Conservation (phyloP, 1,139 yeast species). For the Protomyces lactucae-debilis region DNA sequence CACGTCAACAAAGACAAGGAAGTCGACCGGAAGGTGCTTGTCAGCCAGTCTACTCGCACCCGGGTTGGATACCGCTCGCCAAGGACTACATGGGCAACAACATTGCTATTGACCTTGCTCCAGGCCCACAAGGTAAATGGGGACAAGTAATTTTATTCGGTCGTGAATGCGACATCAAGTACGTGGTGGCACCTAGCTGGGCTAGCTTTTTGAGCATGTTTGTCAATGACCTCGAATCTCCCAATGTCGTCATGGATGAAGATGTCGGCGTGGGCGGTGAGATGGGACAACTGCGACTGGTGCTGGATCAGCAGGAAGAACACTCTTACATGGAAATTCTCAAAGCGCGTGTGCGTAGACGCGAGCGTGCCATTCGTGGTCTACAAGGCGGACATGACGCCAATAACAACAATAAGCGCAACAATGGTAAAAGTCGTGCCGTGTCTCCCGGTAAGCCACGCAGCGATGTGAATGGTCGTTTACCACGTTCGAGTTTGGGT, state of each 20-base stretch:
- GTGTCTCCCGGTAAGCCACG: background rate
- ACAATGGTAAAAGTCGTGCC: slow-evolving; percentile 18
- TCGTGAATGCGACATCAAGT: slow-evolving; percentile 80
- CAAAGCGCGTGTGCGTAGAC: slow-evolving; percentile 20
- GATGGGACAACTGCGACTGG: slow-evolving; percentile 16
- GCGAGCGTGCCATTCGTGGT: slow-evolving; percentile 22
- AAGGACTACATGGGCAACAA: slow-evolving; percentile 88
- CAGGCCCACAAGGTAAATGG: slow-evolving; percentile 65
- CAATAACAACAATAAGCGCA: background rate
- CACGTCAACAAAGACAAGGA: slow-evolving; percentile 5
- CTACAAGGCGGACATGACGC: background rate
- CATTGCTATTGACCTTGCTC: slow-evolving; percentile 82
- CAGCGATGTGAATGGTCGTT: background rate
- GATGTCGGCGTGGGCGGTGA: slow-evolving; percentile 37
- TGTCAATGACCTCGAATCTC: slow-evolving; percentile 78
- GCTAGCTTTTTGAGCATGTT: slow-evolving; percentile 74
- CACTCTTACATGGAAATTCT: slow-evolving; percentile 13
- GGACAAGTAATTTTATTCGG: slow-evolving; percentile 90
- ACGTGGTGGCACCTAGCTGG: slow-evolving; percentile 72
- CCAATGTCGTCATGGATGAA: slow-evolving; percentile 63
- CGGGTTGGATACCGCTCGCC: slow-evolving; percentile 83
- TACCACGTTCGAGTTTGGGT: background rate
- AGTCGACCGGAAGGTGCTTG: slow-evolving; percentile 64
- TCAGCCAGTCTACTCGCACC: slow-evolving; percentile 72
- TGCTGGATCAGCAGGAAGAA: slow-evolving; percentile 8